Percentiles rank a stretch among this genome's conserved stretches.
These are phyloP conservation scores for Paecilomyces dactylethromorphus DNA, from an alignment of 2,329 filamentous ascomycete genomes.

Conservation along the genomic window DNA sequence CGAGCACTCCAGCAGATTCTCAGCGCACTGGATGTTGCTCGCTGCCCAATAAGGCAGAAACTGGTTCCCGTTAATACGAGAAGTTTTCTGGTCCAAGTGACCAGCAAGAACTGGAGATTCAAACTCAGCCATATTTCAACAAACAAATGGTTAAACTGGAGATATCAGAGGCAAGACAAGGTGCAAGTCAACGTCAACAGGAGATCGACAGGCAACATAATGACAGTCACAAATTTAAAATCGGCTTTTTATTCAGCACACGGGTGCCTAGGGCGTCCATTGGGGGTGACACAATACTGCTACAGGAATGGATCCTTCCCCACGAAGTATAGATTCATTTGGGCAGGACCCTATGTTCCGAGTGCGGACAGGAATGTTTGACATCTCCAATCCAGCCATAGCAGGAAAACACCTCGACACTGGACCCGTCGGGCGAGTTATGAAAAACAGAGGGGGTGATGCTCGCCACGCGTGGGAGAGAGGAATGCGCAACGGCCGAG, in stretches of 20 bases:
- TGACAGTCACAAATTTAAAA: background rate
- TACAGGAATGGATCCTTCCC: background rate
- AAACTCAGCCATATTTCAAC: constrained; percentile 16
- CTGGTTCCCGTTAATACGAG: constrained; percentile 11
- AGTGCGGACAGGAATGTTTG: background rate
- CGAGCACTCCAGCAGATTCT: constrained; percentile 33
- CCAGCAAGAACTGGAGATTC: constrained; percentile 15
- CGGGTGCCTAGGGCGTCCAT: background rate
- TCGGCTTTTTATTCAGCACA: background rate
- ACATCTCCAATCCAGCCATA: background rate
- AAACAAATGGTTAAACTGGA: background rate
- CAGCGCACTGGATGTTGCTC: constrained; percentile 30
- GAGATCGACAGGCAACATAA: background rate
- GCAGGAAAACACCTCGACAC: background rate
- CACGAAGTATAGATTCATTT: background rate
- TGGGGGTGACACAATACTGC: background rate
- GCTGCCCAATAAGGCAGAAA: constrained; percentile 35
- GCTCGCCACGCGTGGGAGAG: background rate
- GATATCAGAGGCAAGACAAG: background rate
- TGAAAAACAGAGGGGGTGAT: background rate
- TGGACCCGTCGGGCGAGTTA: background rate
- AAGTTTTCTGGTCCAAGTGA: background rate
- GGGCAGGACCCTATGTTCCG: background rate
- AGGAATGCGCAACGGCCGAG: background rate
- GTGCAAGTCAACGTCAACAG: background rate